Base-by-base conservation (phyloP, 2,329 filamentous ascomycete genomes). In the Alternaria panax region DNA sequence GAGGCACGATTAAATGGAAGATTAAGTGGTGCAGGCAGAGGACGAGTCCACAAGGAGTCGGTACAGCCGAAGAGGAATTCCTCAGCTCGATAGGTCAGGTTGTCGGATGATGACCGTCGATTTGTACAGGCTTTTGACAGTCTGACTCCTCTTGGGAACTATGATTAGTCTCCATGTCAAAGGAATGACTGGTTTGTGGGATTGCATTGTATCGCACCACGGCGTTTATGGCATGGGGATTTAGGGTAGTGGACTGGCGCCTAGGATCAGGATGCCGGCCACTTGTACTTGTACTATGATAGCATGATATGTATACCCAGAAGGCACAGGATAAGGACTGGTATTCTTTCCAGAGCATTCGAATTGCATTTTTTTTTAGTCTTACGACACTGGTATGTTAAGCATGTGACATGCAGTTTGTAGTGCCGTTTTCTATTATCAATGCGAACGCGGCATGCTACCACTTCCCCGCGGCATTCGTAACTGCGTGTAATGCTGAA, bases 21-120 rank as follows among this genome's bases (percentile, higher is more conserved):
- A 27, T 66, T 71, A 2, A 72, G 68, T n/a, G 68, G 71, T 4
- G 70, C 65, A 38, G 68, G 74, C 12, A 70, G 69, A 51, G 57
- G 70, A 36, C 62, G 70, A 25, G 73, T 73, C 9, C 68, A 74
- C 59, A 73, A 73, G 59, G 71, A 77, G 60, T 59, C 43, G 5
- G 58, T 75, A 18, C 67, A 72, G 52, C 64, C 71, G 6, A 72
- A 70, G 36, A 59, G 62, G 32, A 69, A 65, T 14, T 60, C 56
- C 8, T 67, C 65, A 32, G 59, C 65, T n/a, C 59, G 69, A 40
- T 68, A 62, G 55, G 51, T 46, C 16, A 32, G 18, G n/a, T 7
- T 2, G n/a, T n/a, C 30, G 7, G 25, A 30, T 9, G 27, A 47
- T n/a, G 42, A 30, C 3, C 41, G 50, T 47, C 32, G 41, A 28